These are phyloP conservation scores for Quercus tomentella DNA, from an alignment of 331 rosid genomes.

Conservation along the genomic window DNA sequence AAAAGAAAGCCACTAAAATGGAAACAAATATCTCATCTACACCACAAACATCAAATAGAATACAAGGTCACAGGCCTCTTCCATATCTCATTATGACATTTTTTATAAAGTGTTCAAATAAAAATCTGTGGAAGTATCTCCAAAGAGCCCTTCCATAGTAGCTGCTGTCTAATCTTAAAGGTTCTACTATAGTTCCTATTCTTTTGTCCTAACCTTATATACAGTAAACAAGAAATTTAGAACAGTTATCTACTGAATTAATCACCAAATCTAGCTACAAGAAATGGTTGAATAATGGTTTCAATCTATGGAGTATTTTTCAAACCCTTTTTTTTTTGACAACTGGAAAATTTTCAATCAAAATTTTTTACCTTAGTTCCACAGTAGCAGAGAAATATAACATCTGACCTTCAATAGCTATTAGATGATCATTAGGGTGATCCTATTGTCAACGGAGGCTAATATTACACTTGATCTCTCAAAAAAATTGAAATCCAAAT, in stretches of 20 bases:
- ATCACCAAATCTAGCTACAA: neutral
- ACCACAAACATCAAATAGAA: neutral
- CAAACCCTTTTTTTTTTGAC: no score
- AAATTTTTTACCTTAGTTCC: neutral
- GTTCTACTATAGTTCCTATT: neutral
- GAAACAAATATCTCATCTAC: neutral
- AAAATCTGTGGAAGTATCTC: neutral
- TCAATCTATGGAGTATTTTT: neutral
- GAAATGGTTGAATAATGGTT: neutral
- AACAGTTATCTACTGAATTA: neutral
- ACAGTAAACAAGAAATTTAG: neutral
- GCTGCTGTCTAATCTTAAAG: neutral
- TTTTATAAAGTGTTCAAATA: neutral
- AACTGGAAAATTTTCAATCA: neutral
- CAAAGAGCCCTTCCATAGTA: neutral
- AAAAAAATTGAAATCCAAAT: neutral
- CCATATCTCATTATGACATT: neutral
- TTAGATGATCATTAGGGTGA: neutral
- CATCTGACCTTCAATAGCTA: neutral
- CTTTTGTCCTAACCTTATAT: neutral
- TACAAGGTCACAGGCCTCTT: neutral
- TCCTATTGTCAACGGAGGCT: neutral
- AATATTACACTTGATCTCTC: neutral
- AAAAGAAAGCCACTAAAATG: neutral
- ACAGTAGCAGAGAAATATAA: neutral